Percentiles rank a stretch among this genome's conserved stretches.
Conservation (phyloP, 331 rosid genomes). For the Phaseolus coccineus region DNA sequence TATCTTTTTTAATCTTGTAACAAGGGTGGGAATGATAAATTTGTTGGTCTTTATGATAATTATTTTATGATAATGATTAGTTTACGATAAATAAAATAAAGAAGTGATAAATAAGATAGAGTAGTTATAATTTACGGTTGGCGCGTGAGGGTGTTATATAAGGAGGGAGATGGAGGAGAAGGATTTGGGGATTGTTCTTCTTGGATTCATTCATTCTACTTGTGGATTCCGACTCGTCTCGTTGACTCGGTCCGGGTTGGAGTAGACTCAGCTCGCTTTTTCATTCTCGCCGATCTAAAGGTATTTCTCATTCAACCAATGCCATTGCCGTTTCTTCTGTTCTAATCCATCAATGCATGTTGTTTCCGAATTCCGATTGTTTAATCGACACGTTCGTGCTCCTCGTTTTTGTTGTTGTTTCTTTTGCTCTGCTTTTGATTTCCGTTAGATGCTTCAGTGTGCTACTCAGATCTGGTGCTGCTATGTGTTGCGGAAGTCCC, state of each 20-base stretch:
- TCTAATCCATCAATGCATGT: background rate
- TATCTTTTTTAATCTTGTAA: too few relatives aligned
- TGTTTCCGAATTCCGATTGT: conserved; percentile 28
- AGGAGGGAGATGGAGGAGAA: background rate
- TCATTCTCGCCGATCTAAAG: conserved; percentile 41
- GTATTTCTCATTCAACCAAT: conserved; percentile 31
- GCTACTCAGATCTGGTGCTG: conserved; percentile 56
- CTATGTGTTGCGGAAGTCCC: conserved; percentile 29
- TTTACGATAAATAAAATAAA: background rate
- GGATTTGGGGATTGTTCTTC: conserved; percentile 1
- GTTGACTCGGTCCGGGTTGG: conserved; percentile 54
- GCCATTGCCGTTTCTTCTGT: conserved; percentile 25
- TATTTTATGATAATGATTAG: background rate
- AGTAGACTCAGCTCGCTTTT: conserved; percentile 39
- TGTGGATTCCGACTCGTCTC: conserved; percentile 42
- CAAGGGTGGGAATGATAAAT: too few relatives aligned
- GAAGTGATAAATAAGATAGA: conserved; percentile 14
- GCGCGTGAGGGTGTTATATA: conserved; percentile 40
- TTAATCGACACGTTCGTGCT: conserved; percentile 22
- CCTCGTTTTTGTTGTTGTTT: background rate
- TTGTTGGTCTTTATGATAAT: background rate
- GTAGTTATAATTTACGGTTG: conserved; percentile 35
- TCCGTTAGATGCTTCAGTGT: background rate
- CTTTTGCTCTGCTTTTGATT: conserved; percentile 29
- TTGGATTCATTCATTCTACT: background rate